These are phyloP conservation scores for Pythium sukuiense DNA, from an alignment of 352 stramenopile species.

Conservation along the genomic window DNA sequence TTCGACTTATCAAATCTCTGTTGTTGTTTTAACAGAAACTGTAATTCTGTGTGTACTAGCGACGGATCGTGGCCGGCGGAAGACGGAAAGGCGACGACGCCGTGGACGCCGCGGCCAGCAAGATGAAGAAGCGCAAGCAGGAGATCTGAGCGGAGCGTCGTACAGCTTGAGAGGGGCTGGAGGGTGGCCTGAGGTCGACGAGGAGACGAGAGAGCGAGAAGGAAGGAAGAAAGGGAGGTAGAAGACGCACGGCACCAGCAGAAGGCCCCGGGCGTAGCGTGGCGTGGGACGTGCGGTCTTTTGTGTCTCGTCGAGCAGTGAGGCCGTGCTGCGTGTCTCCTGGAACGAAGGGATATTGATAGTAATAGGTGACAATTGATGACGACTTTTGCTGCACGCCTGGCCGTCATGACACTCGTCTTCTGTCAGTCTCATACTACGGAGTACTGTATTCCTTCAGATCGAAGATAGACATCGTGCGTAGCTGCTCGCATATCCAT, in stretches of 20 bases:
- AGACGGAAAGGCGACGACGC: conserved; percentile 75
- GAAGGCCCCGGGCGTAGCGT: conserved; percentile 1
- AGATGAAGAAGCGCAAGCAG: conserved; percentile 82
- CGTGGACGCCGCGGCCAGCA: conserved; percentile 37
- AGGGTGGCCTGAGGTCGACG: background rate
- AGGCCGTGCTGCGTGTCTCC: background rate
- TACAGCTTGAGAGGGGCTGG: too few species aligned
- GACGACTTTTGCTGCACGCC: conserved; percentile 18
- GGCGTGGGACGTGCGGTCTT: conserved; percentile 1
- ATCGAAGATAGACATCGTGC: too few species aligned
- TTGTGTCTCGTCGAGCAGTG: background rate
- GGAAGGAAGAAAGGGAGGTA: conserved; percentile 11
- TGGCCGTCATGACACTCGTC: background rate
- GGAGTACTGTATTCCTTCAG: too few species aligned
- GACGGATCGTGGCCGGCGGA: conserved; percentile 65
- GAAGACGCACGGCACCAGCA: conserved; percentile 4
- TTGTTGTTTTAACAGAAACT: conserved; percentile 91
- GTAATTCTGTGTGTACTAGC: conserved; percentile 91
- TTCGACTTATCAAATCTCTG: conserved; percentile 85
- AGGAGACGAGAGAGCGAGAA: conserved; percentile 19
- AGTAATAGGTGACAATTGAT: conserved; percentile 34
- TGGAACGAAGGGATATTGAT: conserved; percentile 21
- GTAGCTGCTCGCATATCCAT: too few species aligned
- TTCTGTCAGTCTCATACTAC: background rate
- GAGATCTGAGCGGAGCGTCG: conserved; percentile 28